Evolutionary conservation across 176 grass and related monocot genomes (phyloP).

Genomic region (Saccharum officinarum): DNA sequence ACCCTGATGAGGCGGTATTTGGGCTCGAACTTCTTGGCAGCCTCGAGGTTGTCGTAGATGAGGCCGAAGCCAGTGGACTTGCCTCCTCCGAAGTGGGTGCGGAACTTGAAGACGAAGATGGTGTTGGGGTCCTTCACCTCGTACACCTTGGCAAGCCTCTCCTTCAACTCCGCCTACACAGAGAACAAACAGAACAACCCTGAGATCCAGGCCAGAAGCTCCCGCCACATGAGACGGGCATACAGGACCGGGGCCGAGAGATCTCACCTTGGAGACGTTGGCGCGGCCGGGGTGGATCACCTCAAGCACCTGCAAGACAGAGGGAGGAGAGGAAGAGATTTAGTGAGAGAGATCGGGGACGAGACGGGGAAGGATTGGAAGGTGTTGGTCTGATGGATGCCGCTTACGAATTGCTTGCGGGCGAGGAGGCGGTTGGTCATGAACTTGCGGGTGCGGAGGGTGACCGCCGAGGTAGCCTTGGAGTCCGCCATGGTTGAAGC

Average conservation of each 20-base stretch:
- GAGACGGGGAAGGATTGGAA: not conserved
- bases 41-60: constrained; percentile 82
- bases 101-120: constrained; percentile 98
- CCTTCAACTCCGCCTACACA: constrained; percentile 82
- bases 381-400: not conserved
- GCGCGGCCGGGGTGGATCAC: constrained; percentile 86
- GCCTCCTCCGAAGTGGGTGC: constrained; percentile 94
- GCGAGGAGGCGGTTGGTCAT: constrained; percentile 99
- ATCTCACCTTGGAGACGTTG: constrained; percentile 85
- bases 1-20: constrained; percentile 98
- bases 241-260: not conserved
- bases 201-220: not conserved
- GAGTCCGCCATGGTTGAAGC: constrained; percentile 67
- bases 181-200: not conserved
- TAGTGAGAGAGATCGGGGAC: not conserved
- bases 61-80: constrained; percentile 93
- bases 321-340: not conserved
- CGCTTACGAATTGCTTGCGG: constrained; percentile 90
- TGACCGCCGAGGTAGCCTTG: constrained; percentile 63
- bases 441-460: constrained; percentile 92
- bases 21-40: constrained; percentile 90
- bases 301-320: constrained; percentile 72
- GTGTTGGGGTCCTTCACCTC: constrained; percentile 84
- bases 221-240: not conserved
- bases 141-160: constrained; percentile 71